Percentiles rank a stretch among this genome's conserved stretches.
phyloP scores from a whole-genome alignment of 768 basidiomycete species.

The Termitomyces heimii region DNA sequence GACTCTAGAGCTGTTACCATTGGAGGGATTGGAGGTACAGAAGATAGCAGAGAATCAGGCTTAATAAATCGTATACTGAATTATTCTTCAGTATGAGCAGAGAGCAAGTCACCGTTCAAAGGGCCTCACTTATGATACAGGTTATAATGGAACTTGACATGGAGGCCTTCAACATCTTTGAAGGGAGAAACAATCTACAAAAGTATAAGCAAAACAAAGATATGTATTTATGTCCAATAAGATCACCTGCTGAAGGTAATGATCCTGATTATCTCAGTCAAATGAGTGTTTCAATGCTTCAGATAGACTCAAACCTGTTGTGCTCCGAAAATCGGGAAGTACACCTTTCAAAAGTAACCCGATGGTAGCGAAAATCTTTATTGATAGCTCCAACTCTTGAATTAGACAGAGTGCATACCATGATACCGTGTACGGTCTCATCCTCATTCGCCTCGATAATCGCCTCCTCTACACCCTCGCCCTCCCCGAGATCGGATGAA shows the following conservation, averaged over 20 bases:
- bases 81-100: neutral
- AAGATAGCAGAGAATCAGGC: constrained; percentile 58
- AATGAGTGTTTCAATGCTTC: neutral
- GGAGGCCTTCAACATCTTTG: constrained; percentile 96
- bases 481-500: constrained; percentile 53
- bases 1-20: constrained; percentile 26
- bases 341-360: constrained; percentile 49
- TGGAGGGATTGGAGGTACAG: constrained; percentile 35
- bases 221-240: neutral
- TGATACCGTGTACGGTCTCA: constrained; percentile 80
- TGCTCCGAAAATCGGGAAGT: constrained; percentile 93
- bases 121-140: constrained; percentile 83
- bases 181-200: constrained; percentile 83
- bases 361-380: constrained; percentile 1
- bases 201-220: neutral
- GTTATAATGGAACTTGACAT: constrained; percentile 95
- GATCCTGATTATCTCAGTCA: constrained; percentile 51
- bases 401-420: constrained; percentile 51
- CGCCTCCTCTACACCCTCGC: constrained; percentile 92
- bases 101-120: neutral
- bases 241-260: constrained; percentile 88
- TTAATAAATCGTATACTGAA: constrained; percentile 87
- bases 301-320: constrained; percentile 52
- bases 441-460: constrained; percentile 96
- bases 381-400: neutral